These are phyloP conservation scores for Chenopodium formosanum DNA, from an alignment of 148 eudicot species.

Conservation along the genomic window DNA sequence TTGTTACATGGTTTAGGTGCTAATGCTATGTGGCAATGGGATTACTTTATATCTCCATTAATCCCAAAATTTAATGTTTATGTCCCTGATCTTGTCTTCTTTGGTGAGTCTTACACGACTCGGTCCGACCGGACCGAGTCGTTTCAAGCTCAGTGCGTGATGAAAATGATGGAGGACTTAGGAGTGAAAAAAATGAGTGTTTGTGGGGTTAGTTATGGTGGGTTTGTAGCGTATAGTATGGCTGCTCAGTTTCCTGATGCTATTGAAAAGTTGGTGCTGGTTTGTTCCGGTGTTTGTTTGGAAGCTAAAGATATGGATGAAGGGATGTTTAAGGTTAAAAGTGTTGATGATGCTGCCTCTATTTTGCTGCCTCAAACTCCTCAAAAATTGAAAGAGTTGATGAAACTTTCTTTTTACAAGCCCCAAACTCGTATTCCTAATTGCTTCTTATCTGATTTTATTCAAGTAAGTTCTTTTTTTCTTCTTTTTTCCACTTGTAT, in stretches of 20 bases:
- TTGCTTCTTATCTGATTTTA: conserved; percentile 54
- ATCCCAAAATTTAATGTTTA: conserved; percentile 44
- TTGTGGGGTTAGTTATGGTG: conserved; percentile 62
- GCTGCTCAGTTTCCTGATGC: conserved; percentile 45
- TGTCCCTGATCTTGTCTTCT: conserved; percentile 59
- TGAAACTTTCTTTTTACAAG: conserved; percentile 42
- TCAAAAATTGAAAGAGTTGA: conserved; percentile 42
- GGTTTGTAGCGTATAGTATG: conserved; percentile 57
- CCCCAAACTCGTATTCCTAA: conserved; percentile 42
- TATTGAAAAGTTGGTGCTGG: conserved; percentile 44
- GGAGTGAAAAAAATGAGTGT: conserved; percentile 39
- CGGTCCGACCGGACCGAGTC: conserved; percentile 45
- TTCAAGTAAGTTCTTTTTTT: conserved; percentile 42
- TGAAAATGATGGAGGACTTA: conserved; percentile 30
- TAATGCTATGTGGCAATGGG: conserved; percentile 75
- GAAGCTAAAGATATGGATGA: conserved; percentile 48
- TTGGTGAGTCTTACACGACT: conserved; percentile 49
- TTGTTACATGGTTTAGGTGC: conserved; percentile 62
- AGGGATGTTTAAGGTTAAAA: conserved; percentile 47
- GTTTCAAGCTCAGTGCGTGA: conserved; percentile 52
- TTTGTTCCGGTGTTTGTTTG: conserved; percentile 46
- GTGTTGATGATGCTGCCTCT: conserved; percentile 38
- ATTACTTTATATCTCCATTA: conserved; percentile 27
- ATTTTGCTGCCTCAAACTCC: conserved; percentile 48
- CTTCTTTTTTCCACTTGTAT: not conserved